phyloP scores from a whole-genome alignment of 176 grass and related monocot species.

The Oryza meyeriana region DNA sequence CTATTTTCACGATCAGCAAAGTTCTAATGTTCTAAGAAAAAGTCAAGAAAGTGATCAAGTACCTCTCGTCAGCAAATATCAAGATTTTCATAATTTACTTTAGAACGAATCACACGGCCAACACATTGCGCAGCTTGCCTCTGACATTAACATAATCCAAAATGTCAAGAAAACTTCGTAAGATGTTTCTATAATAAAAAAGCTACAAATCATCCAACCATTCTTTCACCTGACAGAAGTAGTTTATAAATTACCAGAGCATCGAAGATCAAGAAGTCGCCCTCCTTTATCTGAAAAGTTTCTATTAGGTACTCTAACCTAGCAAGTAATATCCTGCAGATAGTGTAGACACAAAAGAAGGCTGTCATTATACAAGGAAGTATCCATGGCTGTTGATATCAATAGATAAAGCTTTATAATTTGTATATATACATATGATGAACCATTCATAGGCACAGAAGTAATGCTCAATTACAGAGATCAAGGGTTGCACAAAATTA shows the following conservation, averaged over 20 bases:
- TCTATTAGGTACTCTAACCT: slow-evolving; percentile 97
- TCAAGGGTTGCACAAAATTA: not conserved
- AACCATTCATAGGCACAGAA: not conserved
- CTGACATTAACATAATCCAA: slow-evolving; percentile 35
- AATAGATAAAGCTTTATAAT: not conserved
- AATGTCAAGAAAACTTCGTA: slow-evolving; percentile 10
- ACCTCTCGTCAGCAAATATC: slow-evolving; percentile 99
- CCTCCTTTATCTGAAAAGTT: slow-evolving; percentile 98
- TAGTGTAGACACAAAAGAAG: not conserved
- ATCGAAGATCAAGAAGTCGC: slow-evolving; percentile 93
- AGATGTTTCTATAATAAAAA: not conserved
- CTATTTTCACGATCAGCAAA: not conserved
- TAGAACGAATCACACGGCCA: slow-evolving; percentile 95
- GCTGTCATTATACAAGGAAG: not conserved
- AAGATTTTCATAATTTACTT: slow-evolving; percentile 98
- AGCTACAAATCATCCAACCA: not conserved
- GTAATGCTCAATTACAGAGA: not conserved
- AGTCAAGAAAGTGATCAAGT: slow-evolving; percentile 21
- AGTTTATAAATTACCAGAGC: slow-evolving; percentile 75
- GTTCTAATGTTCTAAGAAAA: not conserved
- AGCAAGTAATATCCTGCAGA: slow-evolving; percentile 84
- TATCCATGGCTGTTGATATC: not conserved
- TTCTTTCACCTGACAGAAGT: not conserved
- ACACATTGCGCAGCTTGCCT: slow-evolving; percentile 98
- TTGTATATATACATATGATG: not conserved